Base-by-base conservation (phyloP, 495 filamentous ascomycete genomes). In the Paragyromitra xinjiangensis region DNA sequence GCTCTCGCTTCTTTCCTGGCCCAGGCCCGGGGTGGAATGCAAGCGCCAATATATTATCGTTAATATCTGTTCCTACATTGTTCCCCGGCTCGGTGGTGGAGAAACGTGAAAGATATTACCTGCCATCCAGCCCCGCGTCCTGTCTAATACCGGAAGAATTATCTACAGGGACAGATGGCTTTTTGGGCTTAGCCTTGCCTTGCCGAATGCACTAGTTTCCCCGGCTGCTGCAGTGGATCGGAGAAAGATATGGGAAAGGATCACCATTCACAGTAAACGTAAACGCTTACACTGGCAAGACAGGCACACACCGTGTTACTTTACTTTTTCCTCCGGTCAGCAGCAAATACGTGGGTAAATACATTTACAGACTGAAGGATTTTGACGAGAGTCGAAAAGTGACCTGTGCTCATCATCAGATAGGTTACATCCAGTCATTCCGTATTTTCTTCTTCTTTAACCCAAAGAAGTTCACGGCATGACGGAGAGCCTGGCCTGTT, bases 71-170 rank as follows among this genome's bases (percentile, higher is more conserved):
- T 37, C 40, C 69, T 64, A 64, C 56, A 37, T 34, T 61, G 44
- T 51, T 67, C 78, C 77, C 77, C 61, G 45, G 75, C 74, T 79
- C 68, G 53, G 74, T 37, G 50, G 70, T 26, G 56, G 34, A 56
- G 26, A 77, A 79, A 78, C 74, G 74, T 79, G 77, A 78, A 58
- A 71, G 77, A 79, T 79, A 79, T 69, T 79, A 53, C 42, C 48
- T 77, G 62, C 68, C 73, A 76, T 45, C 67, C 67, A 72, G 59
- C 62, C 50, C 74, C 53, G 74, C 63, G 14, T 59, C 42, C 42
- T 51, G 51, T 73, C 51, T 51, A 73, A 67, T 77, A 77, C 74
- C 69, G 74, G 61, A 77, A 77, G 70, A 72, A 77, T 71, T 77
- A 73, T 61, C 69, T 48, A 64, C 59, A 76, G 67, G 67, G 39